Base-by-base conservation (phyloP, 2,329 filamentous ascomycete genomes). In the Fusarium tupiense region DNA sequence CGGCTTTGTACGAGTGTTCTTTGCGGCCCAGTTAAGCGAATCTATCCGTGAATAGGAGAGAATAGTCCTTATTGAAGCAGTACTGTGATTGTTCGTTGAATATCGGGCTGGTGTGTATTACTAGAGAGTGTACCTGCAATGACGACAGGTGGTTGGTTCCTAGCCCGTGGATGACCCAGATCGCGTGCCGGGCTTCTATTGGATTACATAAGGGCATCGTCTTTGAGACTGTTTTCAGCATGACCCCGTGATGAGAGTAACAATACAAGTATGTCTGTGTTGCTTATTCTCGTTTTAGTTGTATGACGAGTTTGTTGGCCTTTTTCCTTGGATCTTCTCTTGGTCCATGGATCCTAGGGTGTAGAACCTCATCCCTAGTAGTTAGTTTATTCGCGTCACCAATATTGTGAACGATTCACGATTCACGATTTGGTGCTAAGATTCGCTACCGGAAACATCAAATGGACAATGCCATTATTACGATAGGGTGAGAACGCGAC, bases 101-200 rank as follows among this genome's bases (percentile, higher is more conserved):
- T 35, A 43, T 52, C 37, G 41, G 46, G 61, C 61, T 71, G 54
- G 56, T 54, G 60, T 59, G 43, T 61, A 44, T 71, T 59, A 24
- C 31, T 24, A 50, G 43, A 63, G 44, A 57, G 33, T 20, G 50
- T 40, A 52, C 19, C 49, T 67, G 24, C 44, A 46, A 71, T 67
- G 61, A 62, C 67, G 68, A 71, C 50, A 71, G 50, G 54, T 71
- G 67, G 68, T 71, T 70, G 67, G 68, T 66, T 61, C 43, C 59
- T 67, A 40, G 50, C 43, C 41, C 17, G 37, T 64, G 61, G 61
- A 71, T 71, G 68, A 71, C 67, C 68, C 24, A 61, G 67, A 71
- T 53, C 68, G 54, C 67, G 68, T 71, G 68, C 54, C 40, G 16
- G 43, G n/a, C 40, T 70, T 50, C 47, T 60, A 71, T 67, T 71